These are phyloP conservation scores for Podila epigama DNA, from an alignment of 192 early-diverging fungal species.

Conservation along the genomic window DNA sequence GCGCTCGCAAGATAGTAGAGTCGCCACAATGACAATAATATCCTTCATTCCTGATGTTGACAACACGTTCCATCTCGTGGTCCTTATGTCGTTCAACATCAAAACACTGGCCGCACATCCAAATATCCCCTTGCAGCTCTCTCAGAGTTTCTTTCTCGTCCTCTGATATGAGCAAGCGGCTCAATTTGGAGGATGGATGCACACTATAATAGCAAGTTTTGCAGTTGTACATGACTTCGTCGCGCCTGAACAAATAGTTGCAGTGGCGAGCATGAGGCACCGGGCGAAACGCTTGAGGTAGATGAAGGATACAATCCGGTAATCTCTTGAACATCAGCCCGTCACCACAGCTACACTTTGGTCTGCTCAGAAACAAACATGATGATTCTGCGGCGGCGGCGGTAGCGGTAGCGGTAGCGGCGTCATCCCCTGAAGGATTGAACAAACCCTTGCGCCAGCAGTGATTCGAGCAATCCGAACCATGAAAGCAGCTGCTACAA, in stretches of 20 bases:
- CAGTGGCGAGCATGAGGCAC: slow-evolving; percentile 25
- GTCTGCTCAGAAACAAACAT: neutral
- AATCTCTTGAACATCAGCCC: slow-evolving; percentile 15
- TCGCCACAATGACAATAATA: slow-evolving; percentile 37
- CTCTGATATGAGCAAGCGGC: too few relatives aligned
- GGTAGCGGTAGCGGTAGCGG: neutral
- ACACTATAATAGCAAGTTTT: slow-evolving; percentile 11
- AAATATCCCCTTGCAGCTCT: slow-evolving; percentile 5
- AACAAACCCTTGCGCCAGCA: slow-evolving; percentile 24
- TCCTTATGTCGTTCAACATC: slow-evolving; percentile 10
- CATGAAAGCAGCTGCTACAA: slow-evolving; percentile 40
- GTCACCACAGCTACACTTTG: slow-evolving; percentile 18
- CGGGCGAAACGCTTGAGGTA: slow-evolving; percentile 25
- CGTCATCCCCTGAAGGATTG: neutral
- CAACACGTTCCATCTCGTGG: slow-evolving; percentile 7
- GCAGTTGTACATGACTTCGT: slow-evolving; percentile 25
- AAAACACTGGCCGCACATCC: slow-evolving; percentile 39
- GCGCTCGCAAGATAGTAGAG: neutral
- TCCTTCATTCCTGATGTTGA: slow-evolving; percentile 21
- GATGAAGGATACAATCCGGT: slow-evolving; percentile 34
- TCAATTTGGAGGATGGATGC: too few relatives aligned
- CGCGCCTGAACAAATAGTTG: slow-evolving; percentile 21
- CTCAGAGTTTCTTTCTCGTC: neutral
- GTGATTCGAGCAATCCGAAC: slow-evolving; percentile 18
- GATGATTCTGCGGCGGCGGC: neutral